phyloP scores from a whole-genome alignment of 1,139 yeast genomes.

The Taiozyma sp. region DNA sequence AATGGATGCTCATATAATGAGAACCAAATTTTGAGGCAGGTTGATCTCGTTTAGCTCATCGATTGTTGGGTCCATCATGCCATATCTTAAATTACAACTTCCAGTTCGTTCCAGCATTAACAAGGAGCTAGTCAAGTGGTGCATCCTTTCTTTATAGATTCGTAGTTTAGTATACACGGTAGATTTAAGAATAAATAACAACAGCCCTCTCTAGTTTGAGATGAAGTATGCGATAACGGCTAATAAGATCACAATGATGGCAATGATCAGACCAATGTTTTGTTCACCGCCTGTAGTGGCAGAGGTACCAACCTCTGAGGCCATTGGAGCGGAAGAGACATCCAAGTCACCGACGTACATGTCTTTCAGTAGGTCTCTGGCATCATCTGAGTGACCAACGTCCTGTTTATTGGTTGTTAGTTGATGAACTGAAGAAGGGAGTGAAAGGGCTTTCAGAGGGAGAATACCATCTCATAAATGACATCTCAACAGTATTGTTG shows the following conservation, averaged over 20 bases:
- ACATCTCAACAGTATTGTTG: too few relatives aligned
- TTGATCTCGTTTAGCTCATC: neutral
- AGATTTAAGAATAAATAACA: neutral
- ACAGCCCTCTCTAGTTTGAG: conserved; percentile 20
- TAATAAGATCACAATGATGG: conserved; percentile 44
- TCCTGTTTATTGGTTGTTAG: conserved; percentile 34
- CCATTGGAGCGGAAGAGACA: conserved; percentile 28
- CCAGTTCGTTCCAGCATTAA: neutral
- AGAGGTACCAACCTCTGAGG: conserved; percentile 13
- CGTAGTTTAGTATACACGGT: neutral
- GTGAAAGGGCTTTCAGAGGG: too few relatives aligned
- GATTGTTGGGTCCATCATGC: neutral
- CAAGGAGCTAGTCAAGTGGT: neutral
- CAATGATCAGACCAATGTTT: conserved; percentile 34
- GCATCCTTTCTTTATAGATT: neutral
- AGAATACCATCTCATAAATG: too few relatives aligned
- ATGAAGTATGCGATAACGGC: conserved; percentile 54
- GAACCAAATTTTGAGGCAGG: neutral
- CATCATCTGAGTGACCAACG: conserved; percentile 97
- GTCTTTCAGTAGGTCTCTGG: conserved; percentile 66
- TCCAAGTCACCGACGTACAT: conserved; percentile 68
- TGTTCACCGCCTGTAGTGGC: conserved; percentile 29
- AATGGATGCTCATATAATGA: too few relatives aligned
- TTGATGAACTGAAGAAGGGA: neutral
- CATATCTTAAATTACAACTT: neutral